Conservation (phyloP, 2,329 filamentous ascomycete genomes). For the Rutstroemia sp. region DNA sequence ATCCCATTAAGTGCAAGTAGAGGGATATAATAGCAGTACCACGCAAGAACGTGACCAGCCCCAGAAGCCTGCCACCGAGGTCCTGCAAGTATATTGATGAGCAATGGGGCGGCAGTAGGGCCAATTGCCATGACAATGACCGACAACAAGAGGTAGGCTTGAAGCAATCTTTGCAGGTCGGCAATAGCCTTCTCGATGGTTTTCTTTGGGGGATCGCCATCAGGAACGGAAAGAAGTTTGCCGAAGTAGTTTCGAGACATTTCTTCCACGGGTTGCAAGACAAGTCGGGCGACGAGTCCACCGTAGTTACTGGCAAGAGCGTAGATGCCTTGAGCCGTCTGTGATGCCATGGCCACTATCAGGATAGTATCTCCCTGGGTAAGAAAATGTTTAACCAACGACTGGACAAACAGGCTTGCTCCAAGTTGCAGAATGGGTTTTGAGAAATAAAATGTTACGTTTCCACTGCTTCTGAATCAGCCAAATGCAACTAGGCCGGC, state of each 20-base stretch:
- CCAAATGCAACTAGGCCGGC: background rate
- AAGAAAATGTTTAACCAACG: constrained; percentile 82
- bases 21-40: constrained; percentile 90
- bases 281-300: constrained; percentile 74
- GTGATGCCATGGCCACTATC: constrained; percentile 67
- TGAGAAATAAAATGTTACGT: constrained; percentile 47
- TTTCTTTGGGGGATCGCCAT: constrained; percentile 21
- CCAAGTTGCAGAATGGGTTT: constrained; percentile 63
- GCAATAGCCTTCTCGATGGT: constrained; percentile 36
- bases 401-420: constrained; percentile 80
- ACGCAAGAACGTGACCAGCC: constrained; percentile 65
- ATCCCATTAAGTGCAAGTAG: constrained; percentile 88
- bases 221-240: constrained; percentile 52
- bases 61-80: constrained; percentile 66
- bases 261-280: constrained; percentile 95
- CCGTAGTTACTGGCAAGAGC: constrained; percentile 93
- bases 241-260: constrained; percentile 87
- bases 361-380: constrained; percentile 93
- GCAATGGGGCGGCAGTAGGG: constrained; percentile 64
- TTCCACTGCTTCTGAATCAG: constrained; percentile 13
- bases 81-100: constrained; percentile 71
- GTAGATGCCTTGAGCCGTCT: constrained; percentile 82
- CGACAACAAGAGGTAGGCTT: constrained; percentile 68
- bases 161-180: constrained; percentile 58
- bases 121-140: constrained; percentile 62